phyloP scores from a whole-genome alignment of 2,329 filamentous ascomycete genomes.

The Botrytis byssoidea region DNA sequence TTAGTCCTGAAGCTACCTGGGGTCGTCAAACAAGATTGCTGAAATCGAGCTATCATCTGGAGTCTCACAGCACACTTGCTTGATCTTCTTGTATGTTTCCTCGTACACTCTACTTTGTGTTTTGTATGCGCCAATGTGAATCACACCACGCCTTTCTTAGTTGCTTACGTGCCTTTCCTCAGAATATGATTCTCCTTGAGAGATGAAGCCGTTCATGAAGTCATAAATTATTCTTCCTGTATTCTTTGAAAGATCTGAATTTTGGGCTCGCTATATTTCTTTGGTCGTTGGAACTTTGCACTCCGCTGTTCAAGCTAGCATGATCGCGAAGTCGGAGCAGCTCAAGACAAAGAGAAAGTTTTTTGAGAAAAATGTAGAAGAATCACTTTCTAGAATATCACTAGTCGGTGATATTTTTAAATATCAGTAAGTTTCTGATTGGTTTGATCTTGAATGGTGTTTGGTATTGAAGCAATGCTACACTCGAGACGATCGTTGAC shows the following conservation, averaged over 20 bases:
- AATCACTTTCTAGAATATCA: not conserved
- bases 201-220: not conserved
- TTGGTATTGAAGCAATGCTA: not conserved
- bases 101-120: no score
- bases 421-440: not conserved
- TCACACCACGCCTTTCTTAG: not conserved
- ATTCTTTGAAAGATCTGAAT: not conserved
- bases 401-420: not conserved
- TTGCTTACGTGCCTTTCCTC: rapidly evolving
- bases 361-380: not conserved
- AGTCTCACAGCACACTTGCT: not conserved
- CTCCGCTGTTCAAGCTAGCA: not conserved
- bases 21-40: not conserved
- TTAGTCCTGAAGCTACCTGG: not conserved
- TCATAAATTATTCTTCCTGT: not conserved
- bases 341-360: not conserved
- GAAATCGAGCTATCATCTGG: not conserved
- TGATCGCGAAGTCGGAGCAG: not conserved
- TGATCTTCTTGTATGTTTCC: not conserved
- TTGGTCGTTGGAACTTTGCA: not conserved
- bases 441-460: not conserved
- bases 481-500: not conserved
- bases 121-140: not conserved
- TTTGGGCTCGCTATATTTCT: not conserved
- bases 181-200: not conserved